A percentile compares a stretch with the other conserved stretches of the same genome.
Evolutionary conservation across 1,284 basidiomycete species (phyloP).

Genomic region (Tilletia caries): DNA sequence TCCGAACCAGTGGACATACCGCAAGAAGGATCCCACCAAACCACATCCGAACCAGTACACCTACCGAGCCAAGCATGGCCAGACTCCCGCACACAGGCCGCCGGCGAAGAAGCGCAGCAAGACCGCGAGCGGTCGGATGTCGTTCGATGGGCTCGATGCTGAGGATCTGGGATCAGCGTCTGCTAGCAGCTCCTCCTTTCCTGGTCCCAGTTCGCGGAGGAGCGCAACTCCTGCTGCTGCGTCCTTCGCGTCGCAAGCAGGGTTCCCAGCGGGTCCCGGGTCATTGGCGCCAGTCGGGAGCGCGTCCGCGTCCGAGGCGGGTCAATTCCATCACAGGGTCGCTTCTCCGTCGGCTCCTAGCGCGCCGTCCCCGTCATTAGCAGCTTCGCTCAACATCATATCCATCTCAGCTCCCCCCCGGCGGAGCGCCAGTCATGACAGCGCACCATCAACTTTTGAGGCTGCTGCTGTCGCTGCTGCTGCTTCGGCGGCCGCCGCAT

Average conservation of each 20-base stretch:
- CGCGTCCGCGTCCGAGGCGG: too few relatives aligned
- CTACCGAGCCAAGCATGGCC: not conserved
- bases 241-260: not conserved
- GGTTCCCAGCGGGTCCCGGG: too few relatives aligned
- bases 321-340: too few relatives aligned
- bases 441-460: not conserved
- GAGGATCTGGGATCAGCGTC: too few relatives aligned
- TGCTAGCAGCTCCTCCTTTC: too few relatives aligned
- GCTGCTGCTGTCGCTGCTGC: not conserved
- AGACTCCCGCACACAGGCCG: not conserved
- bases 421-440: not conserved
- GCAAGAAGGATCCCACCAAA: slow-evolving; percentile 14
- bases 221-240: not conserved
- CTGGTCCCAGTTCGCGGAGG: too few relatives aligned
- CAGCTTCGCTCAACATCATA: too few relatives aligned
- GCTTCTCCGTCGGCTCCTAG: too few relatives aligned
- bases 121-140: not conserved
- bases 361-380: too few relatives aligned
- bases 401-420: not conserved
- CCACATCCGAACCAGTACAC: slow-evolving; percentile 12
- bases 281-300: too few relatives aligned
- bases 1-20: slow-evolving; percentile 11
- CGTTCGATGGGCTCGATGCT: not conserved
- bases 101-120: slow-evolving; percentile 1
- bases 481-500: not conserved